phyloP scores from a whole-genome alignment of 179 eudicot species.

The Silene noctiflora region DNA sequence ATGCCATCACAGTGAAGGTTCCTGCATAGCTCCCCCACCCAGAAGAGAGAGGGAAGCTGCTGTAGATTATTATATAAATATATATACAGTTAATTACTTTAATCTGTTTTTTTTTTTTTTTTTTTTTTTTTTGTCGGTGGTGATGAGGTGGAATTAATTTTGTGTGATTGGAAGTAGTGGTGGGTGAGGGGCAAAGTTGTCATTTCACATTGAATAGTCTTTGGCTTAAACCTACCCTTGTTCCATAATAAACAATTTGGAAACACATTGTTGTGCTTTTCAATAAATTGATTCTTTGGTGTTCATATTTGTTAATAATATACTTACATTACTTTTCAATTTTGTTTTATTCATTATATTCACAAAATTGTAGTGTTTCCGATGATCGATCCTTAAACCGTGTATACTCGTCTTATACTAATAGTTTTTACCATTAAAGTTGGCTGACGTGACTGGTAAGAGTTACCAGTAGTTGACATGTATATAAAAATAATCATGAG shows the following conservation, averaged over 20 bases:
- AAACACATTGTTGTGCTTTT: conserved; percentile 36
- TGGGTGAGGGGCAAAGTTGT: conserved; percentile 25
- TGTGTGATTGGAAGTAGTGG: conserved; percentile 36
- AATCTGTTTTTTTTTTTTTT: background rate
- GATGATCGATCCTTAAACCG: no score
- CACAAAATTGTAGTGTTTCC: no score
- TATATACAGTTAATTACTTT: conserved; percentile 13
- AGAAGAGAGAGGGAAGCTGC: conserved; percentile 10
- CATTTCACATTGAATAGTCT: conserved; percentile 19
- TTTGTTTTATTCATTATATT: no score
- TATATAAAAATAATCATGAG: no score
- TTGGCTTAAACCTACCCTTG: conserved; percentile 19
- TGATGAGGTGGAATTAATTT: conserved; percentile 31
- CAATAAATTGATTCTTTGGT: conserved; percentile 32
- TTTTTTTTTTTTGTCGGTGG: conserved; percentile 36
- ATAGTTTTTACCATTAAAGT: no score
- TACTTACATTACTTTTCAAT: no score
- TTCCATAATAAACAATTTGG: conserved; percentile 26
- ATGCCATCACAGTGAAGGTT: background rate
- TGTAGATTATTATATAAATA: conserved; percentile 29
- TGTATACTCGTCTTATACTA: no score
- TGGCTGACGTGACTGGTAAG: no score
- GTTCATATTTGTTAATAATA: conserved; percentile 18
- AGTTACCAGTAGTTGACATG: no score
- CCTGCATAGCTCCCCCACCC: background rate